Percentiles rank a stretch among this genome's conserved stretches.
Evolutionary conservation across 2,329 filamentous ascomycete genomes (phyloP).

Genomic region (Fulvia fulva): DNA sequence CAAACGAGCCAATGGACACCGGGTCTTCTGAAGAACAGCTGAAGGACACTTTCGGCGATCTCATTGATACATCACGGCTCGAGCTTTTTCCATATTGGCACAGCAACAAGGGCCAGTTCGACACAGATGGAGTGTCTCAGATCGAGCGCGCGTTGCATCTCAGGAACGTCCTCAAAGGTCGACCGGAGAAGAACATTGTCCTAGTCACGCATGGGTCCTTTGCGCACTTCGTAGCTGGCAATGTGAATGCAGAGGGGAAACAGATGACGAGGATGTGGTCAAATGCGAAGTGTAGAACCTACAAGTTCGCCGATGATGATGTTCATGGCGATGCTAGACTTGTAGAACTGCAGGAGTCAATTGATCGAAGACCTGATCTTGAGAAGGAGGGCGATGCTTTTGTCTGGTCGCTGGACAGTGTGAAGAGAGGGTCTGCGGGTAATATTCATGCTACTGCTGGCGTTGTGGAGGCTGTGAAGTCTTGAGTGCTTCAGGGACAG

Average conservation of each 20-base stretch:
- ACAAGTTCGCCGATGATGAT: constrained; percentile 11
- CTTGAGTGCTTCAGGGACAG: too few relatives aligned
- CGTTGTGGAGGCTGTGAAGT: neutral
- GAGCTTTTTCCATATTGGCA: constrained; percentile 45
- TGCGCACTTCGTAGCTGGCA: constrained; percentile 19
- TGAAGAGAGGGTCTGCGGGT: neutral
- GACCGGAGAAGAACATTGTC: constrained; percentile 21
- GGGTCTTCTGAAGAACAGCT: constrained; percentile 9
- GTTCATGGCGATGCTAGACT: constrained; percentile 8
- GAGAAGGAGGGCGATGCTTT: constrained; percentile 4
- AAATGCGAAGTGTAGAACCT: constrained; percentile 22
- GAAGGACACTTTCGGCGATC: constrained; percentile 11
- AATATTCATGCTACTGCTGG: neutral
- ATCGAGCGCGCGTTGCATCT: constrained; percentile 14
- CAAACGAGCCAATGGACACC: constrained; percentile 21
- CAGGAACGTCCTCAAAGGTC: constrained; percentile 7
- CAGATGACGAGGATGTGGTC: constrained; percentile 18
- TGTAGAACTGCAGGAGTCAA: constrained; percentile 14
- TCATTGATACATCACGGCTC: constrained; percentile 53
- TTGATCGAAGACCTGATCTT: constrained; percentile 1
- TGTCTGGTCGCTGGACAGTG: neutral
- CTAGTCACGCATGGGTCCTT: constrained; percentile 22
- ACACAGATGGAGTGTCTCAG: constrained; percentile 1
- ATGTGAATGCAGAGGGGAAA: constrained; percentile 16
- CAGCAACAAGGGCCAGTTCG: constrained; percentile 13